Conservation (phyloP, 1,139 yeast genomes). For the Williopsis jadinii region DNA sequence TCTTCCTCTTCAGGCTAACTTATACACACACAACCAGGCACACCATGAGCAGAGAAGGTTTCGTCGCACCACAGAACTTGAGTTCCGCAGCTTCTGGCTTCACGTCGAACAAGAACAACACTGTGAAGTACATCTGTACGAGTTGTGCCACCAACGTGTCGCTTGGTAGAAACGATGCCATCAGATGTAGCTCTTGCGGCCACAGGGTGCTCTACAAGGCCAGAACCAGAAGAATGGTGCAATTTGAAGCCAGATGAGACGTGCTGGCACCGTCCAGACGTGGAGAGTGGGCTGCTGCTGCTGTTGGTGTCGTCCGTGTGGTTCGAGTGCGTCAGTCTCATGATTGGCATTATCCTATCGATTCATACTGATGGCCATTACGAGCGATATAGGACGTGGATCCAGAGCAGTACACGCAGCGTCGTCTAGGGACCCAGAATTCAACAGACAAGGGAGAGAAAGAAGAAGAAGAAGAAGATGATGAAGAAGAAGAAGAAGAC, state of each 20-base stretch:
- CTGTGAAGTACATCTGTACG: slow-evolving; percentile 92
- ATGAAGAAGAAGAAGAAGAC: no score
- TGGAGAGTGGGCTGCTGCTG: no score
- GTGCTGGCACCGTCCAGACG: no score
- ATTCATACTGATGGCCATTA: no score
- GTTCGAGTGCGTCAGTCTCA: no score
- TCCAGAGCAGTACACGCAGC: no score
- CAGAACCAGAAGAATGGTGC: slow-evolving; percentile 88
- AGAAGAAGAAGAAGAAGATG: no score
- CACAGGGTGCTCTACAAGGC: slow-evolving; percentile 96
- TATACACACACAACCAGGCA: not conserved
- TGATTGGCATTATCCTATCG: no score
- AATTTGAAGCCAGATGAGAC: slow-evolving; percentile 22
- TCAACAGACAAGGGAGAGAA: no score
- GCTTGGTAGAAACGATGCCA: slow-evolving; percentile 89
- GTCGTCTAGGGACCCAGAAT: no score
- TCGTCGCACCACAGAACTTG: slow-evolving; percentile 81
- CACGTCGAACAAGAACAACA: slow-evolving; percentile 66
- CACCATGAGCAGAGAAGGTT: slow-evolving; percentile 77
- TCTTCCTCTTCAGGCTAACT: not conserved
- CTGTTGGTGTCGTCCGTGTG: no score
- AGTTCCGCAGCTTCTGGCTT: slow-evolving; percentile 64
- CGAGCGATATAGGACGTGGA: no score
- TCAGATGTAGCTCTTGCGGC: slow-evolving; percentile 97
- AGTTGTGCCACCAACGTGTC: slow-evolving; percentile 91